phyloP scores from a whole-genome alignment of 495 filamentous ascomycete genomes.

The Niebla homalea region DNA sequence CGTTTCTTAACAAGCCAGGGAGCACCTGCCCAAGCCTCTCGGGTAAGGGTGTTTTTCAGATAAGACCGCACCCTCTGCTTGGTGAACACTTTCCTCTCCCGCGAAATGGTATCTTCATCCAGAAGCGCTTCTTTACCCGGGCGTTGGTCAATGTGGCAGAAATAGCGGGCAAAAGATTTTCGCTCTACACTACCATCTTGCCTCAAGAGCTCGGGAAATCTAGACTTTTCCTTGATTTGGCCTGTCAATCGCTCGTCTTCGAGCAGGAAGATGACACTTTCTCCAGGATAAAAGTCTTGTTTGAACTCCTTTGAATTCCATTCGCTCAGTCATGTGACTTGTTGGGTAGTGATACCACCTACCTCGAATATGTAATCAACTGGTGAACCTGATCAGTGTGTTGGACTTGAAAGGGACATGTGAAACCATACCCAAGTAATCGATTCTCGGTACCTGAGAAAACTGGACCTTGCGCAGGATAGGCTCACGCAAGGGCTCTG shows the following conservation, averaged over 20 bases:
- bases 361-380: conserved; percentile 58
- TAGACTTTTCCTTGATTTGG: conserved; percentile 74
- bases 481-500: conserved; percentile 80
- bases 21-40: conserved; percentile 86
- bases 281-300: conserved; percentile 85
- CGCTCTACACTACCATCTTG: conserved; percentile 53
- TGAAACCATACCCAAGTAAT: conserved; percentile 55
- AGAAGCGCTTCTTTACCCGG: conserved; percentile 63
- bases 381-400: conserved; percentile 24
- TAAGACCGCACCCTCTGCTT: conserved; percentile 89
- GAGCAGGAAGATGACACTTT: conserved; percentile 63
- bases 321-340: conserved; percentile 15
- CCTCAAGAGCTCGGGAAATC: conserved; percentile 47
- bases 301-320: conserved; percentile 63
- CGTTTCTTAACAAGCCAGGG: conserved; percentile 89
- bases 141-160: conserved; percentile 57
- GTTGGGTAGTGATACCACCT: conserved; percentile 12
- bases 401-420: neutral
- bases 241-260: conserved; percentile 60
- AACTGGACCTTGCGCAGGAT: conserved; percentile 86
- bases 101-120: conserved; percentile 68
- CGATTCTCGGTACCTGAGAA: conserved; percentile 77
- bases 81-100: conserved; percentile 87
- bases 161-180: conserved; percentile 61
- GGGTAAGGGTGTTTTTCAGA: conserved; percentile 82